Evolutionary conservation across 257 asterid species (phyloP).

Genomic region (Oldenlandia corymbosa): DNA sequence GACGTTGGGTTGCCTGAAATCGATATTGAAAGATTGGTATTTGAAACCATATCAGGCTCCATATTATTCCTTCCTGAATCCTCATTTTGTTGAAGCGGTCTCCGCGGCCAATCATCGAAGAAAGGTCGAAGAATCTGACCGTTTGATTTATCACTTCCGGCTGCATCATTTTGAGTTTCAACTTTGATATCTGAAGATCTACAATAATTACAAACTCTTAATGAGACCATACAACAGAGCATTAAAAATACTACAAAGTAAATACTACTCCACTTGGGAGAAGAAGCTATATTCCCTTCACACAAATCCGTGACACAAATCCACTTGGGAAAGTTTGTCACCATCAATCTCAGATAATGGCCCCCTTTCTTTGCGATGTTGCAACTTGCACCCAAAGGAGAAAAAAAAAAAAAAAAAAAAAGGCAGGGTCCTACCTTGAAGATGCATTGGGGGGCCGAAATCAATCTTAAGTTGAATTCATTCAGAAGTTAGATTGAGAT

Average conservation of each 20-base stretch:
- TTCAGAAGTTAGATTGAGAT: constrained; percentile 20
- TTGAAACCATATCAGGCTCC: constrained; percentile 21
- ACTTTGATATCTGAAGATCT: constrained; percentile 44
- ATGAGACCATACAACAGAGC: neutral
- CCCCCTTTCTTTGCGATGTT: no score
- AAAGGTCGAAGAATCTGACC: constrained; percentile 58
- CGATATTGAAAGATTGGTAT: constrained; percentile 59
- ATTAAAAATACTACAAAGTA: no score
- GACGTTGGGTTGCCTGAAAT: constrained; percentile 41
- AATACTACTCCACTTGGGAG: no score
- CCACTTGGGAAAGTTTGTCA: constrained; percentile 45
- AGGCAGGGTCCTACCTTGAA: constrained; percentile 30
- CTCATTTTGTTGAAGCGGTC: constrained; percentile 38
- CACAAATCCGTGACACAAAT: no score
- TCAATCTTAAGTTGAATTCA: constrained; percentile 27
- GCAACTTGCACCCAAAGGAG: no score
- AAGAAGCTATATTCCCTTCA: no score
- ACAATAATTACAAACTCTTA: constrained; percentile 8
- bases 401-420: no score
- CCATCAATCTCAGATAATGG: constrained; percentile 16
- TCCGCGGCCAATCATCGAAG: constrained; percentile 77
- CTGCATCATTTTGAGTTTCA: constrained; percentile 28
- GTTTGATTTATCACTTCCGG: constrained; percentile 18
- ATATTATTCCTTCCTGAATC: constrained; percentile 17
- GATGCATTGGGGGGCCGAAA: constrained; percentile 42